Percentiles rank a stretch among this genome's conserved stretches.
Evolutionary conservation across 1,139 yeast species (phyloP).

Genomic region (Diutina mesorugosa): DNA sequence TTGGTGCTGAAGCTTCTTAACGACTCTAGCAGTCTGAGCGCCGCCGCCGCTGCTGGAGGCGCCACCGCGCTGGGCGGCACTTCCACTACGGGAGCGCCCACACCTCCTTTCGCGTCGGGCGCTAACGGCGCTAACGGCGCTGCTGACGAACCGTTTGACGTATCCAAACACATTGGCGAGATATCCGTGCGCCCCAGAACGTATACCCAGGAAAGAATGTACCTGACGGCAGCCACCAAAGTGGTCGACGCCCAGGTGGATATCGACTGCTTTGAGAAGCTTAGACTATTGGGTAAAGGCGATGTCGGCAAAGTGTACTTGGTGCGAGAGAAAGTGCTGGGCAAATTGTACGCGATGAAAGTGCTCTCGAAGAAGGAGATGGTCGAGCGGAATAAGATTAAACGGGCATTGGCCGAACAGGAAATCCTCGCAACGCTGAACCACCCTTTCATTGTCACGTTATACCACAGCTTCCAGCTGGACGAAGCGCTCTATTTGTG

Average conservation of each 20-base stretch:
- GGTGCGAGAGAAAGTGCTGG: slow-evolving; percentile 69
- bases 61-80: too few species aligned
- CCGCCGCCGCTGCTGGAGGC: not conserved
- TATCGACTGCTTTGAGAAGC: slow-evolving; percentile 79
- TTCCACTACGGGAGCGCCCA: not conserved
- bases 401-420: slow-evolving; percentile 91
- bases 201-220: slow-evolving; percentile 45
- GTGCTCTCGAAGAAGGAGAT: slow-evolving; percentile 82
- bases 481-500: slow-evolving; percentile 88
- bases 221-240: slow-evolving; percentile 61
- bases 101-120: not conserved
- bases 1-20: slow-evolving; percentile 26
- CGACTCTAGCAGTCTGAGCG: not conserved
- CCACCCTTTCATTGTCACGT: slow-evolving; percentile 93
- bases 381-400: slow-evolving; percentile 89
- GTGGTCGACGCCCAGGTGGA: slow-evolving; percentile 70
- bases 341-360: slow-evolving; percentile 83
- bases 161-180: slow-evolving; percentile 36
- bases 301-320: slow-evolving; percentile 95
- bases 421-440: slow-evolving; percentile 90
- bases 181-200: slow-evolving; percentile 39
- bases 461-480: slow-evolving; percentile 93
- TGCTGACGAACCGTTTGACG: not conserved
- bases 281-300: slow-evolving; percentile 84
- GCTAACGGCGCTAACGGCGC: not conserved